Conservation (phyloP, 345 rosid species). For the Acer saccharum region DNA sequence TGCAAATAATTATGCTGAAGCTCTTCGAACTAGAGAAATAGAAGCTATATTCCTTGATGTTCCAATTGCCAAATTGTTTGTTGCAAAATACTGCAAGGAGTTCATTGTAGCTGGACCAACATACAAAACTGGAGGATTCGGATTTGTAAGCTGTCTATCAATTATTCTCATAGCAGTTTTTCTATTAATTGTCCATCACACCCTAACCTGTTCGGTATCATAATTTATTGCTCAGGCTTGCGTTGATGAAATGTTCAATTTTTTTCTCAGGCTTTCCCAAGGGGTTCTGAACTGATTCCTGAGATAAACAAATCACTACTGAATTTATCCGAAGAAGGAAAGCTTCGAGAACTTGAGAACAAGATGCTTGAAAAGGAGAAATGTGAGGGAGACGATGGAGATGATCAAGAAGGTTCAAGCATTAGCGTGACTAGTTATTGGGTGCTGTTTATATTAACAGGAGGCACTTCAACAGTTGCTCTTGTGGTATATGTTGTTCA, state of each 20-base stretch:
- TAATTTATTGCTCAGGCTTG: no score
- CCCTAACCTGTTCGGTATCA: no score
- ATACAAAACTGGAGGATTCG: slow-evolving; percentile 23
- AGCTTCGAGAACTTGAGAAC: neutral
- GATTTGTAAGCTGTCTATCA: slow-evolving; percentile 17
- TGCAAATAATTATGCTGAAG: neutral
- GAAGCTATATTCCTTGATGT: slow-evolving; percentile 20
- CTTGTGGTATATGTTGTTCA: neutral
- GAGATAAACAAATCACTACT: slow-evolving; percentile 10
- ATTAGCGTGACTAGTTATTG: slow-evolving; percentile 6
- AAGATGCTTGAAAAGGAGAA: neutral
- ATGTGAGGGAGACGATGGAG: neutral
- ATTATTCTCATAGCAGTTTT: slow-evolving; percentile 6
- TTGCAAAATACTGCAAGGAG: slow-evolving; percentile 9
- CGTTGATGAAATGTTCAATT: neutral
- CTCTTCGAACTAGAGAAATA: slow-evolving; percentile 10
- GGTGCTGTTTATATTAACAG: slow-evolving; percentile 16
- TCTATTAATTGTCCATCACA: no score
- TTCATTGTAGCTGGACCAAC: slow-evolving; percentile 21
- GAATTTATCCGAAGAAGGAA: slow-evolving; percentile 12
- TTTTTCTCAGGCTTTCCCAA: slow-evolving; percentile 12
- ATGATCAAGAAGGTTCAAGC: slow-evolving; percentile 3
- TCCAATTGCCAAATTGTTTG: slow-evolving; percentile 25
- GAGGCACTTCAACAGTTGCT: slow-evolving; percentile 18
- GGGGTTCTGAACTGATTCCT: slow-evolving; percentile 20